These are phyloP conservation scores for Quercus lobata DNA, from an alignment of 331 rosid genomes.

Conservation along the genomic window DNA sequence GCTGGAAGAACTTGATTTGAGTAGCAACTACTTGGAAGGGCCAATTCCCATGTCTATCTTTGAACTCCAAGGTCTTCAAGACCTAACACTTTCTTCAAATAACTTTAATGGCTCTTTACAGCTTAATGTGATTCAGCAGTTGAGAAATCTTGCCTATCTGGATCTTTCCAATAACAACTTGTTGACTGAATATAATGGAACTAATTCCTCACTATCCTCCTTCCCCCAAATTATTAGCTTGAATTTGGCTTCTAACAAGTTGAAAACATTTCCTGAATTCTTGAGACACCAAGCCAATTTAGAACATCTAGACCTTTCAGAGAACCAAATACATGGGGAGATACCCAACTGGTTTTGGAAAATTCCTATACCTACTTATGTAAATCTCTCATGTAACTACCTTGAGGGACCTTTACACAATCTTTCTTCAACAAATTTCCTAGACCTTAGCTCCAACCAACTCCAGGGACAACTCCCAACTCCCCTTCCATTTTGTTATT, in stretches of 20 bases:
- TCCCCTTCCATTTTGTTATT: fast-evolving
- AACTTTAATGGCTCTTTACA: conserved; percentile 5
- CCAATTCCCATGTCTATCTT: conserved; percentile 12
- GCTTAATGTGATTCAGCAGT: background rate
- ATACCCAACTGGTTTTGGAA: conserved; percentile 23
- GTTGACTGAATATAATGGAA: background rate
- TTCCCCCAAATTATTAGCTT: background rate
- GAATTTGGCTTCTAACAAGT: conserved; percentile 2
- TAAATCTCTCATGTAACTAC: conserved; percentile 15
- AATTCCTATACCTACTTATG: fast-evolving
- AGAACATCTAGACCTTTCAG: background rate
- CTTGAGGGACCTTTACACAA: background rate
- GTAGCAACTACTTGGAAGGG: conserved; percentile 19
- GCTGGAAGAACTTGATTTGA: conserved; percentile 21
- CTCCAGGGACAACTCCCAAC: conserved; percentile 10
- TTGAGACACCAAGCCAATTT: conserved; percentile 4
- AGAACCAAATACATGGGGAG: conserved; percentile 9
- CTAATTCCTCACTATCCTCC: background rate
- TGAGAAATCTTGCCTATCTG: background rate
- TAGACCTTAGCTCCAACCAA: conserved; percentile 22
- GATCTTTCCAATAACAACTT: conserved; percentile 19
- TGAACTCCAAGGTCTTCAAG: background rate
- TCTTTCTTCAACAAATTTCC: background rate
- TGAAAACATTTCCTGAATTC: conserved; percentile 15
- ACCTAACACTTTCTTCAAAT: conserved; percentile 13